Evolutionary conservation across 208 protist genomes (phyloP).

Genomic region (Trypanosomatidae sp.): DNA sequence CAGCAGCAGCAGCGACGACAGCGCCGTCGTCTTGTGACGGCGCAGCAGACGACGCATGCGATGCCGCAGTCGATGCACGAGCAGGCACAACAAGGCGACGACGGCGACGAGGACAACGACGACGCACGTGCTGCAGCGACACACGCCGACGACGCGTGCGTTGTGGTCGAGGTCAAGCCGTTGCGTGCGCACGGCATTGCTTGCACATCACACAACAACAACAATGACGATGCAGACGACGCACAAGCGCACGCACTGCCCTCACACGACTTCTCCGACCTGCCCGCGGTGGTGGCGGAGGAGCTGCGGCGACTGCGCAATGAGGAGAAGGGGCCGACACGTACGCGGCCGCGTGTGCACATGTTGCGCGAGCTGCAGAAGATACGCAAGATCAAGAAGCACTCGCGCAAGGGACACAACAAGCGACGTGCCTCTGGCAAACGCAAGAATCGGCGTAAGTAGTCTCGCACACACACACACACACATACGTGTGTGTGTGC

Average conservation of each 20-base stretch:
- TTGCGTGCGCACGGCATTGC: conserved; percentile 15
- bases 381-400: conserved; percentile 77
- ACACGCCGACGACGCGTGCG: too few relatives aligned
- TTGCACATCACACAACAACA: background rate
- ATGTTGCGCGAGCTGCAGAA: conserved; percentile 82
- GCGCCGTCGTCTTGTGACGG: too few relatives aligned
- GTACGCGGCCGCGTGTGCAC: conserved; percentile 48
- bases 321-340: conserved; percentile 56
- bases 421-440: conserved; percentile 79
- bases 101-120: conserved; percentile 18
- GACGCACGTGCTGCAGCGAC: too few relatives aligned
- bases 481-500: too few relatives aligned
- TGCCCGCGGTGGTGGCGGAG: conserved; percentile 57
- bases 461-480: conserved; percentile 1
- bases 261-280: conserved; percentile 61
- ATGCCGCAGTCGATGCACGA: conserved; percentile 46
- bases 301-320: conserved; percentile 54
- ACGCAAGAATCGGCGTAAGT: conserved; percentile 65
- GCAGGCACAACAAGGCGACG: background rate
- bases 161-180: conserved; percentile 69
- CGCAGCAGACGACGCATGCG: conserved; percentile 26
- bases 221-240: background rate
- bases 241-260: conserved; percentile 14
- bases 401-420: conserved; percentile 81
- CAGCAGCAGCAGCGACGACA: conserved; percentile 4